These are phyloP conservation scores for Fusarium equiseti DNA, from an alignment of 2,329 filamentous ascomycete species.

Conservation along the genomic window DNA sequence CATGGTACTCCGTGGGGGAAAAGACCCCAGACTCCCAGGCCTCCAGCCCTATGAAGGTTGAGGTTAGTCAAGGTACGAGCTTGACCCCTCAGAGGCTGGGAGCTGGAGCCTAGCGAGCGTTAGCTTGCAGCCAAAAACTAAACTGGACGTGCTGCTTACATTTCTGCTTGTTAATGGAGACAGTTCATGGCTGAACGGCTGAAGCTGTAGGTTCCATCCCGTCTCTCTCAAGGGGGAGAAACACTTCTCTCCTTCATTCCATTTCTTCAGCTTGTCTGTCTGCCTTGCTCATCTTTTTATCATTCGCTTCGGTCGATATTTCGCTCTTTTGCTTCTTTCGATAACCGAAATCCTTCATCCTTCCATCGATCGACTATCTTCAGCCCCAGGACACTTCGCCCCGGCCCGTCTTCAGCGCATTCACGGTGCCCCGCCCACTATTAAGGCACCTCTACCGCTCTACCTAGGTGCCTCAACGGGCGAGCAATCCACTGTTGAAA, in stretches of 20 bases:
- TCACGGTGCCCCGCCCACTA: slow-evolving; percentile 30
- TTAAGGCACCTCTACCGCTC: slow-evolving; percentile 4
- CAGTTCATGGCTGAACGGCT: slow-evolving; percentile 33
- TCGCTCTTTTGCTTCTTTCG: slow-evolving; percentile 20
- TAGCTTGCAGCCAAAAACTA: slow-evolving; percentile 6
- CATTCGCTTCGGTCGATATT: slow-evolving; percentile 11
- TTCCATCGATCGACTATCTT: slow-evolving; percentile 8
- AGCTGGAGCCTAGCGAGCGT: slow-evolving; percentile 15
- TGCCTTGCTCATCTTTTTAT: neutral
- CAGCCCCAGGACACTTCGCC: neutral
- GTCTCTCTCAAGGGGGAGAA: slow-evolving; percentile 14
- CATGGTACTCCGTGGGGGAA: neutral
- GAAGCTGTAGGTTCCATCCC: slow-evolving; percentile 19
- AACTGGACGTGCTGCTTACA: neutral
- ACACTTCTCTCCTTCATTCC: slow-evolving; percentile 24
- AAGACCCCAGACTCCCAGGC: slow-evolving; percentile 16
- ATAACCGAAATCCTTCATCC: slow-evolving; percentile 17
- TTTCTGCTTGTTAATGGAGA: slow-evolving; percentile 1
- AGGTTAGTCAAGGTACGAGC: neutral
- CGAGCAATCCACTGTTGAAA: slow-evolving; percentile 14
- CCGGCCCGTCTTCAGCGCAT: slow-evolving; percentile 8
- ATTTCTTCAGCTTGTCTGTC: neutral
- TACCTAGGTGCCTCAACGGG: slow-evolving; percentile 5
- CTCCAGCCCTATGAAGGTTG: slow-evolving; percentile 26
- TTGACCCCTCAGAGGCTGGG: slow-evolving; percentile 15